phyloP scores from a whole-genome alignment of 1,284 basidiomycete genomes.

The Cutaneotrichosporon sp. region DNA sequence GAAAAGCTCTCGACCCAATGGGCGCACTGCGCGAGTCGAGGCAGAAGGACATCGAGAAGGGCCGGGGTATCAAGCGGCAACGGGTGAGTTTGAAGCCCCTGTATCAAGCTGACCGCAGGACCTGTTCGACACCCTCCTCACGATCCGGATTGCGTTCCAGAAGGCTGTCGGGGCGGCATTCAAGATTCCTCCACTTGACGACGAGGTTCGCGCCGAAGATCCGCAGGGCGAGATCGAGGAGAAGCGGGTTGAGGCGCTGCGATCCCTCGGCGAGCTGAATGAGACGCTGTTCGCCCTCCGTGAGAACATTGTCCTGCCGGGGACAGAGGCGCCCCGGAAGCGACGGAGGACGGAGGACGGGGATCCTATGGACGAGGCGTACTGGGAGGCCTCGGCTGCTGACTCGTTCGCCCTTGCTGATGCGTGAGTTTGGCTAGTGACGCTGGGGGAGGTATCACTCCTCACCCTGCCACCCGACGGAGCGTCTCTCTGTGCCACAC shows the following conservation, averaged over 20 bases:
- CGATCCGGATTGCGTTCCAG: constrained; percentile 81
- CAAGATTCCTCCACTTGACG: constrained; percentile 1
- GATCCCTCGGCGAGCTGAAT: constrained; percentile 32
- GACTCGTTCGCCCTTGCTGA: constrained; percentile 37
- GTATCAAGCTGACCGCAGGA: constrained; percentile 53
- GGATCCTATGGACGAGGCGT: constrained; percentile 23
- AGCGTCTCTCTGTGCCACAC: too few species aligned
- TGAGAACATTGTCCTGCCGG: constrained; percentile 50
- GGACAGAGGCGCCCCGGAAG: constrained; percentile 16
- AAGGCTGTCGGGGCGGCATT: constrained; percentile 61
- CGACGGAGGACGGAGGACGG: constrained; percentile 2
- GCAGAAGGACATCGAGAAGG: constrained; percentile 57
- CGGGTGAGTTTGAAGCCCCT: constrained; percentile 56
- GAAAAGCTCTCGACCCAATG: constrained; percentile 50
- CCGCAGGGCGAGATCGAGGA: constrained; percentile 27
- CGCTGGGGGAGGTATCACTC: too few species aligned
- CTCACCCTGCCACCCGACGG: too few species aligned
- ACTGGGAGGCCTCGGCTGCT: constrained; percentile 33
- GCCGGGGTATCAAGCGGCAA: constrained; percentile 73
- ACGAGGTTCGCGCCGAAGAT: constrained; percentile 18
- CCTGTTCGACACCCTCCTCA: constrained; percentile 77
- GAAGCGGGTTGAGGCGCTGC: constrained; percentile 30
- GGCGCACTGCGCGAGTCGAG: constrained; percentile 39
- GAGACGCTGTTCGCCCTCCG: constrained; percentile 59
- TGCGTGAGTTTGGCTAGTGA: constrained; percentile 28